These are phyloP conservation scores for Mucor ambiguus DNA, from an alignment of 371 early-diverging fungal genomes.

Conservation along the genomic window DNA sequence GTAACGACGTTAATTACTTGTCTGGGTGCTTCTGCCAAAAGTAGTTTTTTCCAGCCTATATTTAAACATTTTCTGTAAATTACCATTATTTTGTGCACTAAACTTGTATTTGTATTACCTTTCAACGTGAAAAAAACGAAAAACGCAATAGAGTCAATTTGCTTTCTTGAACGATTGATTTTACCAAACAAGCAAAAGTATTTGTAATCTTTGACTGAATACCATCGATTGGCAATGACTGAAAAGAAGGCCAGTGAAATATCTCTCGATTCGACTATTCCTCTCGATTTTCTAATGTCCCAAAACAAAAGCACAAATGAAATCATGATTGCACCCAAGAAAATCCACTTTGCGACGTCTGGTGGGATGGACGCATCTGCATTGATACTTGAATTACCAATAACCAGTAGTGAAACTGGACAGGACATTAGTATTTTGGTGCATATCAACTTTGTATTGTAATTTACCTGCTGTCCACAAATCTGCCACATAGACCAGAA, in stretches of 20 bases:
- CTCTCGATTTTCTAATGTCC: conserved; percentile 73
- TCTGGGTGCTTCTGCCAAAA: conserved; percentile 88
- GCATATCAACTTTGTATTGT: conserved; percentile 11
- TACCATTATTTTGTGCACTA: conserved; percentile 22
- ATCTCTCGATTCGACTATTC: conserved; percentile 69
- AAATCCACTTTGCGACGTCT: conserved; percentile 61
- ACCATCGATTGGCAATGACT: conserved; percentile 74
- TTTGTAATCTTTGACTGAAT: conserved; percentile 62
- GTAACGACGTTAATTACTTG: conserved; percentile 67
- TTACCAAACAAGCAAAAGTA: conserved; percentile 86
- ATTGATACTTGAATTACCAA: conserved; percentile 59
- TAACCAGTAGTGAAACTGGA: conserved; percentile 22
- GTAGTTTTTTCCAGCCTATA: conserved; percentile 82
- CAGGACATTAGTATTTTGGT: background rate
- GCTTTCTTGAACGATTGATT: conserved; percentile 69
- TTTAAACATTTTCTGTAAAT: conserved; percentile 4
- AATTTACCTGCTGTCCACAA: conserved; percentile 64
- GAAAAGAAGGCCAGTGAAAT: conserved; percentile 84
- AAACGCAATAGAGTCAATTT: conserved; percentile 76
- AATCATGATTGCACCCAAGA: conserved; percentile 72
- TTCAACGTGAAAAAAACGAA: conserved; percentile 88
- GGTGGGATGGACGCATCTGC: conserved; percentile 54
- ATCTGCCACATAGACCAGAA: conserved; percentile 77
- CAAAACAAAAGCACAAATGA: conserved; percentile 74
- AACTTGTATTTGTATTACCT: conserved; percentile 49